These are phyloP conservation scores for Fusarium avenaceum DNA, from an alignment of 2,329 filamentous ascomycete species.

Conservation along the genomic window DNA sequence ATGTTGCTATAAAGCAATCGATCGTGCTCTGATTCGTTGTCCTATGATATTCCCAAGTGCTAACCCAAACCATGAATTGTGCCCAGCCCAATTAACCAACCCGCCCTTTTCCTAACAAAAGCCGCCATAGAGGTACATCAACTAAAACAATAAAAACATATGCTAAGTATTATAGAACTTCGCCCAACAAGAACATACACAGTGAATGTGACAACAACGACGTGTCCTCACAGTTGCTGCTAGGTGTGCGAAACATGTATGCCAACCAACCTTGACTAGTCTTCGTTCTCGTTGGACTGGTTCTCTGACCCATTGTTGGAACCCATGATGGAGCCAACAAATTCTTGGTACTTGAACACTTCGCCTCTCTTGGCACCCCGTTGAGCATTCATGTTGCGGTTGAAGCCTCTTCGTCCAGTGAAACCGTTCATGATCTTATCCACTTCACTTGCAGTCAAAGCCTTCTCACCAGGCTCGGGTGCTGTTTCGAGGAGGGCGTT, in stretches of 20 bases:
- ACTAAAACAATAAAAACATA: slow-evolving; percentile 8
- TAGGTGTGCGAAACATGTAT: background rate
- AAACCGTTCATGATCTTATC: slow-evolving; percentile 91
- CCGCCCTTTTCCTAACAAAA: slow-evolving; percentile 32
- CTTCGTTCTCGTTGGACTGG: slow-evolving; percentile 49
- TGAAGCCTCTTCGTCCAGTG: slow-evolving; percentile 85
- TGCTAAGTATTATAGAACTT: background rate
- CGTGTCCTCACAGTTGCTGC: background rate
- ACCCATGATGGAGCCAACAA: slow-evolving; percentile 79
- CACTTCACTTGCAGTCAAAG: slow-evolving; percentile 79
- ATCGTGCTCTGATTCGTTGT: slow-evolving; percentile 37
- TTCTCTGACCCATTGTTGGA: slow-evolving; percentile 59
- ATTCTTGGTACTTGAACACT: slow-evolving; percentile 94
- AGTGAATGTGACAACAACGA: background rate
- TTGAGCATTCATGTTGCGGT: slow-evolving; percentile 68
- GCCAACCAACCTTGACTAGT: slow-evolving; percentile 30
- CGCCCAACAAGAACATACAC: background rate
- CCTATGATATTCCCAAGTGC: slow-evolving; percentile 26
- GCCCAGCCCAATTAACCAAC: slow-evolving; percentile 12
- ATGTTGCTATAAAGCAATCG: background rate
- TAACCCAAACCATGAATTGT: slow-evolving; percentile 26
- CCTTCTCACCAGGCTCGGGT: slow-evolving; percentile 77
- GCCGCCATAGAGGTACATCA: slow-evolving; percentile 8
- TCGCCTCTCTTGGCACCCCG: slow-evolving; percentile 77
- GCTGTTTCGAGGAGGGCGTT: slow-evolving; percentile 86